Evolutionary conservation across 768 basidiomycete genomes (phyloP), one percentile per base, ranked within the genome.

Genomic region (Lactarius hengduanensis): DNA sequence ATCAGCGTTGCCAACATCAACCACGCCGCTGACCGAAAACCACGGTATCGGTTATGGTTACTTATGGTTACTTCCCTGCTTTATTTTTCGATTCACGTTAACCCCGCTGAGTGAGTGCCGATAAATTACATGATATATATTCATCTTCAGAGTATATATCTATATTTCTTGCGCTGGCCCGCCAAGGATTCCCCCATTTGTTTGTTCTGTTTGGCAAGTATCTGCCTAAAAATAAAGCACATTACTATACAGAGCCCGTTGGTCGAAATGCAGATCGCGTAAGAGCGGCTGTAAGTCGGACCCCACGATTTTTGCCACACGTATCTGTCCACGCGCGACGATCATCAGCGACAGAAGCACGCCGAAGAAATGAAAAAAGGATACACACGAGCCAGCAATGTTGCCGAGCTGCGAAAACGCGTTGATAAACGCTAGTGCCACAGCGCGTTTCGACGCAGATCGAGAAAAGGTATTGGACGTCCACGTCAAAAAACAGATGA

Each of bases 371-470:
- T 22, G 10, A 32, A 34, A 34, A 56, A 10, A 57, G 15, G 63
- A 70, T 32, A 83, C 86, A 78, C 80, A 95, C 80, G 92, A 88
- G 68, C 94, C 94, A 53, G 86, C 78, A 50, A 96, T 81, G 77
- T 96, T 96, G 0, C 94, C 94, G 3, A 92, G 80, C 72, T 92
- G 87, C 10, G 89, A 88, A 72, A 92, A 85, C 50, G 88, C 85
- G 75, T 95, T 94, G 72, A 94, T 84, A 67, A 91, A 77, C 1
- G 92, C 94, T 57, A 96, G 80, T 15, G 89, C 89, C n/a, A 94
- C 89, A 2, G 94, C 90, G 5, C 94, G 87, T 76, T 95, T 96
- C n/a, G 88, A 86, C 5, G 92, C 82, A 30, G 94, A 87, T n/a
- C 85, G 84, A 32, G 92, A 85, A 77, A 96, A 80, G 18, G 81